A percentile compares a stretch with the other conserved stretches of the same genome.
These are phyloP conservation scores for Penicillium verhagenii DNA, from an alignment of 495 filamentous ascomycete species.

Conservation along the genomic window DNA sequence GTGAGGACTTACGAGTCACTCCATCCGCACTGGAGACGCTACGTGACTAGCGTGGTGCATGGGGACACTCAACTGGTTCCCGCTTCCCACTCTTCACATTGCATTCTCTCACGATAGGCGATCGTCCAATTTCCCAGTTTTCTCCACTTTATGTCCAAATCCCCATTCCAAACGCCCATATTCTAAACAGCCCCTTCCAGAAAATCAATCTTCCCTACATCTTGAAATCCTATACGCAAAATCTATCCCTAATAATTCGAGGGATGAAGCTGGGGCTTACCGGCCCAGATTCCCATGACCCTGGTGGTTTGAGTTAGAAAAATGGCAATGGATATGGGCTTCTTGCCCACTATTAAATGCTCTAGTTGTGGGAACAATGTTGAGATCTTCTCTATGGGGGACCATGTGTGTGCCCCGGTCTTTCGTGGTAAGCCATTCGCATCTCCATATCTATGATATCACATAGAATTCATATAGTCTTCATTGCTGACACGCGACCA, in stretches of 20 bases:
- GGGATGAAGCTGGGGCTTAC: constrained; percentile 14
- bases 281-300: constrained; percentile 12
- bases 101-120: constrained; percentile 1
- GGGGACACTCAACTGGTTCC: constrained; percentile 7
- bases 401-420: constrained; percentile 67
- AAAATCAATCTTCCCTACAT: background rate
- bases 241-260: background rate
- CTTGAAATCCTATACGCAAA: no score
- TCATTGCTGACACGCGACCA: constrained; percentile 13
- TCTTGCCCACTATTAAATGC: constrained; percentile 93
- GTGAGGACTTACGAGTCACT: constrained; percentile 20
- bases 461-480: no score
- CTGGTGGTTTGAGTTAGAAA: constrained; percentile 2
- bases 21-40: constrained; percentile 25
- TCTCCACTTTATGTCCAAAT: background rate
- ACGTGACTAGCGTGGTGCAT: constrained; percentile 17
- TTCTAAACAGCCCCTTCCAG: background rate
- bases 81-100: constrained; percentile 1
- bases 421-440: constrained; percentile 6
- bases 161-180: no score
- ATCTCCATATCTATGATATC: background rate
- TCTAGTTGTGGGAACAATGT: constrained; percentile 83
- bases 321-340: constrained; percentile 44
- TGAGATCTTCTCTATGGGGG: constrained; percentile 88
- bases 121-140: constrained; percentile 5